phyloP scores from a whole-genome alignment of 306 rosid species.

The Canavalia gladiata region DNA sequence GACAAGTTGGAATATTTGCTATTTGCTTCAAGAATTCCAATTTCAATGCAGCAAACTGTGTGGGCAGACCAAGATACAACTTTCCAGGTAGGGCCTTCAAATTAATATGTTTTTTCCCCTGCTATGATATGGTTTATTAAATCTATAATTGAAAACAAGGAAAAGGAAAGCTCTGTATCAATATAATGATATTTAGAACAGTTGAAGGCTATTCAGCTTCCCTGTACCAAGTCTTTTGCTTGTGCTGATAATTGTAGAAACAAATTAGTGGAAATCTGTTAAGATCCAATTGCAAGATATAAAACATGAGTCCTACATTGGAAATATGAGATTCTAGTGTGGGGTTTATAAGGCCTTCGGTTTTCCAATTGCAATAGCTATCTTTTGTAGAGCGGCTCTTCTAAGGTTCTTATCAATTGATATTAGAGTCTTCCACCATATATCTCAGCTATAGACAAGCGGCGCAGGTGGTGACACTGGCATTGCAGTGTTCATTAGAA shows the following conservation, averaged over 20 bases:
- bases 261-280: constrained; percentile 1
- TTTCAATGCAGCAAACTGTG: constrained; percentile 84
- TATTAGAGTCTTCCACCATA: too few relatives aligned
- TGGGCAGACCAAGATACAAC: constrained; percentile 90
- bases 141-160: constrained; percentile 36
- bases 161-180: constrained; percentile 12
- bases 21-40: constrained; percentile 71
- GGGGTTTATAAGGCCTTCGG: too few relatives aligned
- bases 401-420: too few relatives aligned
- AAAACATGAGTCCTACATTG: too few relatives aligned
- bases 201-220: constrained; percentile 11
- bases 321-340: too few relatives aligned
- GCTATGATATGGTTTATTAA: constrained; percentile 16
- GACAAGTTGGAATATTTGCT: constrained; percentile 75
- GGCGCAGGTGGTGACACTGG: too few relatives aligned
- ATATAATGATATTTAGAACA: constrained; percentile 16
- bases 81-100: constrained; percentile 73
- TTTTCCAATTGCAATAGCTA: too few relatives aligned
- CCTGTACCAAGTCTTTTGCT: constrained; percentile 6
- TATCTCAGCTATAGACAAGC: too few relatives aligned
- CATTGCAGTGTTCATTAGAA: too few relatives aligned
- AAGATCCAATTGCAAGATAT: too few relatives aligned
- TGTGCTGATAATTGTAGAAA: constrained; percentile 28
- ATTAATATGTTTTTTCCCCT: constrained; percentile 21
- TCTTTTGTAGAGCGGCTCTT: too few relatives aligned